Conservation (phyloP, 768 basidiomycete genomes). For the Lentinula detonsa region DNA sequence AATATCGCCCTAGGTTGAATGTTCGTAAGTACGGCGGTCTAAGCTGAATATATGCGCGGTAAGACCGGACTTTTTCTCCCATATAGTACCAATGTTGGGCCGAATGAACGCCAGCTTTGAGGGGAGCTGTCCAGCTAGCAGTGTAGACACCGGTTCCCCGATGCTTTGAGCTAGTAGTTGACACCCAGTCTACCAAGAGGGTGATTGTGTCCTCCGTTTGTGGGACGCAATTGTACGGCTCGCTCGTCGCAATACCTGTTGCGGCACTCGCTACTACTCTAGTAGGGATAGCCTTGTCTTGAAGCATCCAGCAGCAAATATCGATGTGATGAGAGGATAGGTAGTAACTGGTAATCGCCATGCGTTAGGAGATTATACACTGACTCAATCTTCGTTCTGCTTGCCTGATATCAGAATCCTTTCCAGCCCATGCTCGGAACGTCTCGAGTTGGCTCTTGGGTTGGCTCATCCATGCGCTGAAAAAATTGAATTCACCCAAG, state of each 20-base stretch:
- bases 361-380: neutral
- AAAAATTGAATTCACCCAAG: slow-evolving; percentile 92
- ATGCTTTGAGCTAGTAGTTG: slow-evolving; percentile 65
- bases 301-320: slow-evolving; percentile 81
- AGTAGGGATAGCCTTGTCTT: slow-evolving; percentile 69
- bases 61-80: slow-evolving; percentile 67
- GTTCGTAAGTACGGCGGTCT: neutral
- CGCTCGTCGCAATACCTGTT: slow-evolving; percentile 84
- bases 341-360: slow-evolving; percentile 59
- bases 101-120: slow-evolving; percentile 85
- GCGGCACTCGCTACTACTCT: slow-evolving; percentile 89
- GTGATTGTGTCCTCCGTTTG: slow-evolving; percentile 95
- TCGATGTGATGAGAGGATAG: slow-evolving; percentile 94
- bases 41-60: neutral
- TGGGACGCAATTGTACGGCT: slow-evolving; percentile 81
- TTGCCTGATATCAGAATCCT: slow-evolving; percentile 87
- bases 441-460: slow-evolving; percentile 94
- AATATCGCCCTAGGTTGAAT: slow-evolving; percentile 67
- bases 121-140: slow-evolving; percentile 90
- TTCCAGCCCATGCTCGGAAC: slow-evolving; percentile 93
- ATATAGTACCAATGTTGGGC: slow-evolving; percentile 95
- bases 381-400: neutral
- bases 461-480: slow-evolving; percentile 97
- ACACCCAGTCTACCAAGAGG: slow-evolving; percentile 91
- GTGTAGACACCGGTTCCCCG: slow-evolving; percentile 88